Conservation (phyloP, 108 stramenopile species). For the Skeletonema menzelii region DNA sequence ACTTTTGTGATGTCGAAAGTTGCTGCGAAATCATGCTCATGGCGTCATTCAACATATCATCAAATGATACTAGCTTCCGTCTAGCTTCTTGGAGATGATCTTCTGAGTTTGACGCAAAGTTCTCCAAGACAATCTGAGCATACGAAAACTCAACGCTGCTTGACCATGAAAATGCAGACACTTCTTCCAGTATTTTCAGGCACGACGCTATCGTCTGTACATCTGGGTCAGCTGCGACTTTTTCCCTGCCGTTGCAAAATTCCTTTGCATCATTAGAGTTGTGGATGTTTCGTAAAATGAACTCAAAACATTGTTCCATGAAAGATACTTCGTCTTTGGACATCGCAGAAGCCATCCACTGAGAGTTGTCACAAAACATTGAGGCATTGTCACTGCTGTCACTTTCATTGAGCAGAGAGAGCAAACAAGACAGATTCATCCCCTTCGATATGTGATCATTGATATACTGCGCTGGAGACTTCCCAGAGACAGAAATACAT, state of each 20-base stretch:
- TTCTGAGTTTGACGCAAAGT: neutral
- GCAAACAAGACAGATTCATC: conserved; percentile 4
- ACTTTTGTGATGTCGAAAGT: neutral
- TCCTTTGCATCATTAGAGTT: neutral
- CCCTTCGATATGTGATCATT: conserved; percentile 12
- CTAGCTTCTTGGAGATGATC: neutral
- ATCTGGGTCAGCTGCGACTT: neutral
- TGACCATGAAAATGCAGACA: conserved; percentile 1
- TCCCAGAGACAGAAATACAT: conserved; percentile 6
- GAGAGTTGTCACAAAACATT: conserved; percentile 13
- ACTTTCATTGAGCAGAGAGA: conserved; percentile 12
- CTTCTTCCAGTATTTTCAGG: neutral
- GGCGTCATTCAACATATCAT: neutral
- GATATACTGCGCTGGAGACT: conserved; percentile 16
- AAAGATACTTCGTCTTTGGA: neutral
- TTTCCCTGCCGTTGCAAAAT: neutral
- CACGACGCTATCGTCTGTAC: conserved; percentile 3
- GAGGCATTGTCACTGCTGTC: conserved; percentile 1
- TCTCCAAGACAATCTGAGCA: neutral
- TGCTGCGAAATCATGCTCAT: neutral
- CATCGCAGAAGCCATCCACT: conserved; percentile 21
- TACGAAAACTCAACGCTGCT: neutral
- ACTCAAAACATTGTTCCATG: conserved; percentile 3
- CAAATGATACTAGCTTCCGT: neutral
- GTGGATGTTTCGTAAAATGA: neutral